Base-by-base conservation (phyloP, 176 grass and related monocot genomes). In the Cenchrus purpureus region DNA sequence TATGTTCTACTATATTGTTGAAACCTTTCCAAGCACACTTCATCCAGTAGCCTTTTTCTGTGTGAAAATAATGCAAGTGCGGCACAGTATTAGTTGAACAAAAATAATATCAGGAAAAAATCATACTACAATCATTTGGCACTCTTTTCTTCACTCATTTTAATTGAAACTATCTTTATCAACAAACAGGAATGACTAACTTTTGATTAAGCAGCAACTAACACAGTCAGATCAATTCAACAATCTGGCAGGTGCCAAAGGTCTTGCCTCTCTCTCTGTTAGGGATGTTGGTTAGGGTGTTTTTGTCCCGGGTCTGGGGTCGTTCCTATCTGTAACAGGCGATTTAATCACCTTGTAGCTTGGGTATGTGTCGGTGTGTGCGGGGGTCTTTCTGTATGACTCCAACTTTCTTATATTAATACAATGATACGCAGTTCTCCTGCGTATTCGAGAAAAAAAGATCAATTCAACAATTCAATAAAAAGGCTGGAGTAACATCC, bases 1-100 rank as follows among this genome's bases (percentile, higher is more conserved):
- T 92, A 94, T 0, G 96, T 98, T 73, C 93, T 85, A 60, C 91
- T 98, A 63, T 98, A 95, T 65, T 94, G 91, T 69, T 95, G 89
- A 89, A 94, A 94, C 19, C 91, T 95, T 81, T 98, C 96, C 25
- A 98, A 86, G 54, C 96, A 98, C 28, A 89, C 75, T 79, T 98
- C 96, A 92, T 95, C 96, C 80, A 98, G 81, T 77, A 93, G 73
- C 28, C 87, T 92, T 84, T 75, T 98, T 68, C 96, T 95, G 51
- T 77, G 29, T 86, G 11, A 87, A 45, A 75, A 82, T 48, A 66
- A 48, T 10, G 42, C 73, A 81, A n/a, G 15, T 40, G 7, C 79
- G 45, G 70, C 46, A 51, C 1, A 57, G 44, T 22, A 71, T 58
- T 84, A 62, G 43, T 32, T 43, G 22, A 74, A 40, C 37, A 40